phyloP scores from a whole-genome alignment of 176 grass and related monocot genomes.

The Oryza glumipatula region DNA sequence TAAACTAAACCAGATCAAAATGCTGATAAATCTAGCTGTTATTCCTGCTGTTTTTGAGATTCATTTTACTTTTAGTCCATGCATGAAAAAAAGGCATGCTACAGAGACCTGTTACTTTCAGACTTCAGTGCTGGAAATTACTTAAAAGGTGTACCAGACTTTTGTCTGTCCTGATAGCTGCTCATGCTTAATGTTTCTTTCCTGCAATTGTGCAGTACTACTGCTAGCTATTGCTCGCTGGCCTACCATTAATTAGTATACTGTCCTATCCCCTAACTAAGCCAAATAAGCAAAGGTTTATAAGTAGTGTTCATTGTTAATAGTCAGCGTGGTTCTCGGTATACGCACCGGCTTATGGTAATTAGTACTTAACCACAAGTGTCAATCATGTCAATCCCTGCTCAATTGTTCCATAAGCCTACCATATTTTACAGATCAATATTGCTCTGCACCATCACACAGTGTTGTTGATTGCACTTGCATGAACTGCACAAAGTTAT shows the following conservation, averaged over 20 bases:
- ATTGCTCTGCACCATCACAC: not conserved
- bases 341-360: slow-evolving; percentile 25
- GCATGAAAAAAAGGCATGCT: not conserved
- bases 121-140: slow-evolving; percentile 34
- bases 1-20: not conserved
- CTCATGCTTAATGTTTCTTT: slow-evolving; percentile 23
- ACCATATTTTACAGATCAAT: not conserved
- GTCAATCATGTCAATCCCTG: slow-evolving; percentile 44
- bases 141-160: slow-evolving; percentile 9
- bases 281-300: not conserved
- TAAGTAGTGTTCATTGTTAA: slow-evolving; percentile 3
- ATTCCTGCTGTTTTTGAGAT: not conserved
- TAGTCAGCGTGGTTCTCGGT: slow-evolving; percentile 38
- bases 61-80: slow-evolving; percentile 9
- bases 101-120: slow-evolving; percentile 28
- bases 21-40: not conserved
- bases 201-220: slow-evolving; percentile 6
- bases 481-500: not conserved
- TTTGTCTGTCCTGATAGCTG: not conserved
- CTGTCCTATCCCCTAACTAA: not conserved
- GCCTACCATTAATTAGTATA: not conserved
- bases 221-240: not conserved
- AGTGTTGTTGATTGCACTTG: not conserved
- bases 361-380: slow-evolving; percentile 29
- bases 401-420: not conserved